Evolutionary conservation across 2,329 filamentous ascomycete species (phyloP), one percentile per base, ranked within the genome.

Genomic region (Sarocladium kiliense): DNA sequence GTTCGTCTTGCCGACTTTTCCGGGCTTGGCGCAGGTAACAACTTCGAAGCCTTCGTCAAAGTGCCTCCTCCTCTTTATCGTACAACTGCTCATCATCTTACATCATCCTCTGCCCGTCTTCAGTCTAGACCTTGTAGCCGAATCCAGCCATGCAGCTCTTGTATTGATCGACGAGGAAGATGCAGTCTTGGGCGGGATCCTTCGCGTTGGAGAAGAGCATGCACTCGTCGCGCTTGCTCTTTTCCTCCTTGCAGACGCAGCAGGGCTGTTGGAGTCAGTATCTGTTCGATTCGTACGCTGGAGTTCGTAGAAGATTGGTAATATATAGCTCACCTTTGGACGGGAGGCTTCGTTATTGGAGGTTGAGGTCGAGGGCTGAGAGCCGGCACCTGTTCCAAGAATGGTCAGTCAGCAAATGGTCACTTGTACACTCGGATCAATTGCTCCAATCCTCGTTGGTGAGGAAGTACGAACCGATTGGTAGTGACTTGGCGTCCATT

Each of bases 171-270:
- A 99, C 88, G 59, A 90, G 81, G 53, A 86, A 81, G 71, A 86
- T 81, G 80, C 94, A 99, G 65, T 95, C 91, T 66, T 84, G 80
- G 64, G 89, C 82, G 37, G 94, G 90, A 68, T 97, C 88, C 66
- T 86, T 80, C 58, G 89, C 81, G 59, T 84, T 91, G 55, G 91
- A 96, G 77, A 97, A 97, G 56, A 99, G 88, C 93, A 99, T 97
- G 79, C 94, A 99, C 74, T 99, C 92, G 76, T 99, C 94, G 60
- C 94, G 90, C 63, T 82, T 82, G 37, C 89, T 80, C 74, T 99
- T 99, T 73, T 99, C 91, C 44, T 94, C 85, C 69, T 92, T 97
- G 84, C 94, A 99, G 27, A 97, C 94, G 70, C 94, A 97, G 82
- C 94, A 97, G 42, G 93, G 93, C 91, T 97, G 21, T 3, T 27